Base-by-base conservation (phyloP, 2,329 filamentous ascomycete genomes). In the Neocucurbitaria cava region DNA sequence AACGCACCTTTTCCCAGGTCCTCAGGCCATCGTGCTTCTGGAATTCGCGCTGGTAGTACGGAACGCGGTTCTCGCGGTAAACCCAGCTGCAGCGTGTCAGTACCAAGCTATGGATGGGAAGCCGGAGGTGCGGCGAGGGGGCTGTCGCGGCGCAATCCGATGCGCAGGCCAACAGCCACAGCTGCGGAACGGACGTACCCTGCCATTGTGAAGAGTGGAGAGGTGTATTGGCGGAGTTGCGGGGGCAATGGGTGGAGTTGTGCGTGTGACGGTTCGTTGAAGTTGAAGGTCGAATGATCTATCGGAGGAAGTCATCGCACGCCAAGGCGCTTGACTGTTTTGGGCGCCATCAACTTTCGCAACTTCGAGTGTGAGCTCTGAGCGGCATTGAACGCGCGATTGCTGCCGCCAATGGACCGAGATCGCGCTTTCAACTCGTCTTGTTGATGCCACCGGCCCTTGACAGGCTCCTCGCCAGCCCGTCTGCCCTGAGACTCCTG, bases 1-100 rank as follows among this genome's bases (percentile, higher is more conserved):
- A 26, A 83, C 88, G 76, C 84, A 93, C 90, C 79, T 92, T 92
- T 78, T 85, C 82, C 90, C 90, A 93, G 76, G 91, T 78, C 71
- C 90, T 87, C 65, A 87, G 78, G 70, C 85, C 86, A 78, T 89
- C 89, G 68, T 90, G 87, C 64, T 83, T 81, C 81, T 92, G 90
- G 82, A 91, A 92, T 68, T 85, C 79, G 72, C 85, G 83, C 84
- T 94, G 90, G 81, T 89, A 84, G 74, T 89, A 71, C 52, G 89
- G 89, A 70, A 93, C 90, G 72, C 84, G 85, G 85, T 94, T 94
- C 76, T 85, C 83, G 77, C 88, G 87, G 84, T 90, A 82, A 81
- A 92, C 65, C 66, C 68, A 75, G 68, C 72, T 75, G 60, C 45
- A 48, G 42, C 23, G 30, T 72, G 68, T 76, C 59, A 76, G 72